Evolutionary conservation across 441 rosid genomes (phyloP).

Genomic region (Jatropha multifida): DNA sequence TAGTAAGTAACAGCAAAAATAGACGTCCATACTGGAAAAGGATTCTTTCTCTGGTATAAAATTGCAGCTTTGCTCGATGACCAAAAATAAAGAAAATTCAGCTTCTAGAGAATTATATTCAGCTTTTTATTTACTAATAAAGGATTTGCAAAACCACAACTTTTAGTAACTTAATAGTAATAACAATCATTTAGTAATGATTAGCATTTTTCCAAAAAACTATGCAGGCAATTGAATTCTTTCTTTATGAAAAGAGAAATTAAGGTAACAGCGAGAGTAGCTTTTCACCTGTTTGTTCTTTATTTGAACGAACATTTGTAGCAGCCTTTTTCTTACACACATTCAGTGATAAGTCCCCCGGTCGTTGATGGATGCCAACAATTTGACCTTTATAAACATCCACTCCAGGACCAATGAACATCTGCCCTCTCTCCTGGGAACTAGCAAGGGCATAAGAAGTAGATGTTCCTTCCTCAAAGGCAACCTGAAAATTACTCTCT

Average conservation of each 20-base stretch:
- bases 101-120: too few species aligned
- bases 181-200: not conserved
- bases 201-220: not conserved
- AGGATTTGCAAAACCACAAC: too few species aligned
- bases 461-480: constrained; percentile 81
- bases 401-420: constrained; percentile 81
- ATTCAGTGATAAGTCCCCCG: constrained; percentile 85
- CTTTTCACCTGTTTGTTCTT: constrained; percentile 71
- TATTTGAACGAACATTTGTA: constrained; percentile 87
- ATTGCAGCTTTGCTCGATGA: too few species aligned
- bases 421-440: constrained; percentile 90
- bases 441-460: constrained; percentile 85
- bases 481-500: constrained; percentile 60
- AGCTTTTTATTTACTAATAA: too few species aligned
- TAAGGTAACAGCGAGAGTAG: constrained; percentile 8
- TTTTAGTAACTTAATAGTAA: too few species aligned
- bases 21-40: too few species aligned
- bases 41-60: too few species aligned
- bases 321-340: constrained; percentile 98
- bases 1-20: too few species aligned
- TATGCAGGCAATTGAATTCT: not conserved
- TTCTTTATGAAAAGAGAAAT: not conserved
- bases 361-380: constrained; percentile 91
- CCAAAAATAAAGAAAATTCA: too few species aligned
- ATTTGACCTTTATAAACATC: constrained; percentile 93